Base-by-base conservation (phyloP, 2,329 filamentous ascomycete species). In the Teratosphaeria epicoccoides region DNA sequence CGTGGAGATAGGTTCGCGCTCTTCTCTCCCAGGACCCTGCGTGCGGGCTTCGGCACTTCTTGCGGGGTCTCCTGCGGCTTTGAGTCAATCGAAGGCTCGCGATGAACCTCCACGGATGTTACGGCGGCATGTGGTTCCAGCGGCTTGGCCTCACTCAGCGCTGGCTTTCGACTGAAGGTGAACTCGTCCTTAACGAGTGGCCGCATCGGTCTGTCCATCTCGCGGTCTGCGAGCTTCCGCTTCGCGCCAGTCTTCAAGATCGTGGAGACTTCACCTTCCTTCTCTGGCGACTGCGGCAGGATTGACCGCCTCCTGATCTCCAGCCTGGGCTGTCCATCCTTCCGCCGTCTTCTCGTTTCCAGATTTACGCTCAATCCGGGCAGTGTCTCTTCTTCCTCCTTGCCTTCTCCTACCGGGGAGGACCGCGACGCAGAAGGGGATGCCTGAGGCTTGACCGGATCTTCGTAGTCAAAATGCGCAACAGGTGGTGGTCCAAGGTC, bases 401-500 rank as follows among this genome's bases (percentile, higher is more conserved):
- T 47, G 33, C 33, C n/a, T n/a, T 40, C 33, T n/a, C 20, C 33
- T 9, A 24, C 22, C 6, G 53, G 49, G 17, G 50, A 49, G 12
- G 24, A n/a, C 20, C 47, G 45, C 2, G 26, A 49, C 14, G 40
- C 45, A 17, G 56, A 46, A 22, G 54, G 54, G 23, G 49, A 59
- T 3, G 40, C 46, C 37, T 50, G 63, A 33, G 46, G 25, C 33
- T 70, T 70, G 55, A 75, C 72, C 1, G 73, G 69, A 37, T 76
- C 74, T 43, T 72, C 70, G 24, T 68, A 70, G 24, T 77, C 73
- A 53, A 79, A 78, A 52, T 74, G 74, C 6, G 73, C 75, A 9
- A 78, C 66, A 1, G 77, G 76, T 24, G 77, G 76, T 1, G 77
- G 74, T 7, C 84, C 84, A 44, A 88, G 75, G 52, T 88, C 83